Percentiles rank a stretch among this genome's conserved stretches.
Conservation (phyloP, 2,329 filamentous ascomycete genomes). For the Trichothecium roseum region DNA sequence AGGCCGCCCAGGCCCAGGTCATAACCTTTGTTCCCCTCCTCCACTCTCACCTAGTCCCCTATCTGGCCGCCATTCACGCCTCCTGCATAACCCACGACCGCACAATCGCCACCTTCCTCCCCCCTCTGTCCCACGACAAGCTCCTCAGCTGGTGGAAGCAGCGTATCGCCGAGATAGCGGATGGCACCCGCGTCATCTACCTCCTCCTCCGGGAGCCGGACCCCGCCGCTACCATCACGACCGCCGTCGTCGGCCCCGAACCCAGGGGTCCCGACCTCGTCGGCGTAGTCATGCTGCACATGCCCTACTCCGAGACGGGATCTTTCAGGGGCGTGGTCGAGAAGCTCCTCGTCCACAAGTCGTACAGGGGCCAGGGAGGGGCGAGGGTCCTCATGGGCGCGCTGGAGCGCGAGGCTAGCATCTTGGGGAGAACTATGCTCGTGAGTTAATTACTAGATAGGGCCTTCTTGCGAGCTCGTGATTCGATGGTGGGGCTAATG, state of each 20-base stretch:
- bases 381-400: slow-evolving; percentile 39
- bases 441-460: slow-evolving; percentile 27
- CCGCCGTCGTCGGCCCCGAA: not conserved
- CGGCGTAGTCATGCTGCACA: slow-evolving; percentile 44
- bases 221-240: slow-evolving; percentile 8
- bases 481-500: no score
- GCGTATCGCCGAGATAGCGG: slow-evolving; percentile 34
- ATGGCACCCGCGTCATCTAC: slow-evolving; percentile 38
- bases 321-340: slow-evolving; percentile 44
- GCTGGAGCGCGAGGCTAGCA: slow-evolving; percentile 44
- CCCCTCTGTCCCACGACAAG: slow-evolving; percentile 45
- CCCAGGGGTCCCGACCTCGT: slow-evolving; percentile 33
- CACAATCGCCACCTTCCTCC: slow-evolving; percentile 47
- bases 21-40: slow-evolving; percentile 30
- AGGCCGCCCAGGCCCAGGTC: slow-evolving; percentile 21
- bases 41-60: slow-evolving; percentile 42
- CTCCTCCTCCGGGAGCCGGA: slow-evolving; percentile 33
- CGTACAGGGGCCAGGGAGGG: slow-evolving; percentile 38
- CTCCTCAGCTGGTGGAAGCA: slow-evolving; percentile 48
- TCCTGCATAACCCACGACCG: slow-evolving; percentile 48
- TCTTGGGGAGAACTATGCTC: slow-evolving; percentile 38
- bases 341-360: slow-evolving; percentile 45
- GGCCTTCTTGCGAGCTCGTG: no score
- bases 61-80: slow-evolving; percentile 47
- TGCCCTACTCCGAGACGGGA: slow-evolving; percentile 44